Evolutionary conservation across 257 asterid species (phyloP), one percentile per base, ranked within the genome.

Genomic region (Ehretia macrophylla): DNA sequence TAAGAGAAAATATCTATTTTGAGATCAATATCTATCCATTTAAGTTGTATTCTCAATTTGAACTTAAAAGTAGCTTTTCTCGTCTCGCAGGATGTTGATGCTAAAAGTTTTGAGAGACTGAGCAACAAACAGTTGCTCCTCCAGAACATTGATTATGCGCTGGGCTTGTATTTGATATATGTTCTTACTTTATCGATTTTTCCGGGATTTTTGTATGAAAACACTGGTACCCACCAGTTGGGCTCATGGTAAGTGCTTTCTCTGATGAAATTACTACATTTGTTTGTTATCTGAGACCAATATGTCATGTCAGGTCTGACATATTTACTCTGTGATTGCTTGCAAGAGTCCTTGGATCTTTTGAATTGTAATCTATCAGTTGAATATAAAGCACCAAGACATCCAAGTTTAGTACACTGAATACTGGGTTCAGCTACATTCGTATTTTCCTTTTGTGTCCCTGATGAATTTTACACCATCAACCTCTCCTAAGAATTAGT

Each of bases 161-260:
- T 88, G 65, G 85, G 71, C 57, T 68, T 86, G 22, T 88, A 35
- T 65, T 54, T 85, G 53, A 82, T 81, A 11, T 88, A 79, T 19
- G 87, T 74, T 12, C 76, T 88, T 53, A 84, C 97, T 8, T 48
- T 88, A 51, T 91, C 97, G 1, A 88, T 91, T 42, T 77, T 88
- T 55, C 97, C 97, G 0, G 97, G 97, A 46, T 91, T 91, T 72
- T 79, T 88, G 64, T 88, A 77, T 10, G 95, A 91, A 58, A 88
- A 91, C 72, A 85, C 97, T 3, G 98, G 99, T 10, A 14, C 55
- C 5, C 99, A 88, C 79, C 66, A 72, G 16, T 70, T 91, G 10
- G 95, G 95, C n/a, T 77, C 90, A 49, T 90, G 98, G 98, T 87
- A 77, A 72, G 71, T 68, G n/a, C 35, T 27, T 27, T 27, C 35